Base-by-base conservation (phyloP, 306 rosid species). In the Prunus mume region DNA sequence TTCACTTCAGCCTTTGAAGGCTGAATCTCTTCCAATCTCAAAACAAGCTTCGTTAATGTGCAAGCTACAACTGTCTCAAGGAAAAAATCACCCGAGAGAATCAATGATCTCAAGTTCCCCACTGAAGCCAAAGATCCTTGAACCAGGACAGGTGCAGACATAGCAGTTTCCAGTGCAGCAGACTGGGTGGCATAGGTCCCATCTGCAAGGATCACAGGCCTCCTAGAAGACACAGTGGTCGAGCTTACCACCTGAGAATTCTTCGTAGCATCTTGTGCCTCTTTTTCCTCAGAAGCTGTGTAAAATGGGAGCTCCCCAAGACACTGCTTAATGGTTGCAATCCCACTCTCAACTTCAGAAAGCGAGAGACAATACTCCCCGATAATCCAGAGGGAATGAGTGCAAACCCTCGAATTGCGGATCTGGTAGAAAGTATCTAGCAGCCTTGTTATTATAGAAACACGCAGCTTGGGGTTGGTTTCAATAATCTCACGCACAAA, bases 171-270 rank as follows among this genome's bases (percentile, higher is more conserved):
- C 52, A 92, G 76, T 8, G 96, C 96, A 68, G 99, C 99, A 86
- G 98, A 91, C 82, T 96, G 99, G 61, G 99, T 96, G 55, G 99
- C 99, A 88, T 96, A 96, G 71, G 99, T 96, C 70, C 99, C 99
- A 60, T 96, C 99, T 0, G 99, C 93, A 45, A 96, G 98, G 77
- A 93, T 83, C 1, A 96, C 98, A 1, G 99, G 99, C 87, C 99
- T 86, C 84, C 96, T 89, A 50, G 99, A 96, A 43, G 99, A 96
- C 64, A 93, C 81, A 0, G 91, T 83, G 74, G 92, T 73, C 12
- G 99, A 76, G 83, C 62, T 91, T 13, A 89, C 83, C 46, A 83
- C 96, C 79, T 80, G 91, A 3, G 85, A 64, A 24, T 72, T 83
- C 81, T 89, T 91, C 0, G 90, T 76, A 79, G 86, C 28, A 19